Base-by-base conservation (phyloP, 768 basidiomycete genomes). In the Paxillus involutus region DNA sequence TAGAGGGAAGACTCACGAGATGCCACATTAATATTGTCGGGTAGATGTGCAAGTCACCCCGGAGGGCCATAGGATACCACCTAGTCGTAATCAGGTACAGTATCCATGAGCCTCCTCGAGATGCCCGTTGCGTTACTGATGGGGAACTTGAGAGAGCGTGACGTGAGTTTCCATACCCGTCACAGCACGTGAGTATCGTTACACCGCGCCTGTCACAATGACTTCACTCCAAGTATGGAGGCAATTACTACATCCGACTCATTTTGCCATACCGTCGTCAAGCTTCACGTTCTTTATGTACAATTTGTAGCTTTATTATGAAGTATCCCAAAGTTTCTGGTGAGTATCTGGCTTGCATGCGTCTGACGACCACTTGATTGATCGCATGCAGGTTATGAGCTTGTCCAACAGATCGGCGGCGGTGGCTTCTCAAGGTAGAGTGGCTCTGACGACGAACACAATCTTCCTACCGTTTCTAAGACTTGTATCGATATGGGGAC, bases 371-470 rank as follows among this genome's bases (percentile, higher is more conserved):
- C 35, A 35, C 35, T 35, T 35, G 35, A 17, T n/a, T 14, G 14
- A 49, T 16, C 4, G 49, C 50, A 33, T 19, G 33, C 52, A 88
- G 91, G 91, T 17, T 94, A 80, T 66, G 73, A 83, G 24, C 76
- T 94, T 13, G 73, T 88, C 3, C 76, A 88, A 57, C 81, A 88
- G 68, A 87, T 95, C 41, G 93, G 93, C 8, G 90, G 91, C 3
- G 93, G 93, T 17, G 91, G 88, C 13, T 95, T 94, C 70, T 89
- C 93, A 44, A 87, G 78, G 93, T 91, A 57, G 68, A 19, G 30
- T 42, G n/a, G 9, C 19, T 13, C 47, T 7, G 32, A 16, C 6
- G 12, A n/a, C 19, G 7, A 13, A 40, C 9, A 16, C 14, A 13
- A 17, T 35, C 12, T n/a, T 35, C 26, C 26, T 5, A 26, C 26